phyloP scores from a whole-genome alignment of 768 basidiomycete genomes.

The Sarcodon aspratus region DNA sequence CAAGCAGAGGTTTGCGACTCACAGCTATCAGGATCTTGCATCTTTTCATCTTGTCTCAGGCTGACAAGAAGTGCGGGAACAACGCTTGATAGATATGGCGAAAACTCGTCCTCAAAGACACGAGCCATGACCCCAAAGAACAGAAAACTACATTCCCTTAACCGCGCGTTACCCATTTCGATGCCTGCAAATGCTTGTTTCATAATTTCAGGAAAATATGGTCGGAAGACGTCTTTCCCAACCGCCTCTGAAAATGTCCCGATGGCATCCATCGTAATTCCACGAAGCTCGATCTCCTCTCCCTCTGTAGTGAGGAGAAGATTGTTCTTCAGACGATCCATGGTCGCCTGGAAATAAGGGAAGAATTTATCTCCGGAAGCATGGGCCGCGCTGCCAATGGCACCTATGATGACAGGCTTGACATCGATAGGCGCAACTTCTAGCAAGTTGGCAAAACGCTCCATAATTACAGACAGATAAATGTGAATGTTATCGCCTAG shows the following conservation, averaged over 20 bases:
- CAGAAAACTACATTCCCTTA: constrained; percentile 92
- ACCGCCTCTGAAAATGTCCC: constrained; percentile 98
- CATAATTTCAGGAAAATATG: constrained; percentile 97
- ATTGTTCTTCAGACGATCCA: constrained; percentile 83
- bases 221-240: constrained; percentile 86
- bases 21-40: constrained; percentile 27
- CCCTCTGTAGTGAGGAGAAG: constrained; percentile 76
- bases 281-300: constrained; percentile 89
- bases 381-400: constrained; percentile 96
- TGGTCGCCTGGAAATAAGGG: constrained; percentile 90
- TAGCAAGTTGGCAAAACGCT: constrained; percentile 77
- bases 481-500: constrained; percentile 82
- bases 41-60: constrained; percentile 75
- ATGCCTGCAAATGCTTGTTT: constrained; percentile 86
- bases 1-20: not conserved
- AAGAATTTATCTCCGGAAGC: constrained; percentile 86
- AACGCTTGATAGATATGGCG: constrained; percentile 74
- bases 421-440: constrained; percentile 78
- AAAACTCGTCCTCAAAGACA: constrained; percentile 92
- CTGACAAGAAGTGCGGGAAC: constrained; percentile 78
- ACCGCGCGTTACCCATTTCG: constrained; percentile 72
- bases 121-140: constrained; percentile 99
- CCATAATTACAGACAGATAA: constrained; percentile 93
- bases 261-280: constrained; percentile 97
- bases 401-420: constrained; percentile 92